Conservation (phyloP, 345 rosid genomes). For the Hevea brasiliensis region DNA sequence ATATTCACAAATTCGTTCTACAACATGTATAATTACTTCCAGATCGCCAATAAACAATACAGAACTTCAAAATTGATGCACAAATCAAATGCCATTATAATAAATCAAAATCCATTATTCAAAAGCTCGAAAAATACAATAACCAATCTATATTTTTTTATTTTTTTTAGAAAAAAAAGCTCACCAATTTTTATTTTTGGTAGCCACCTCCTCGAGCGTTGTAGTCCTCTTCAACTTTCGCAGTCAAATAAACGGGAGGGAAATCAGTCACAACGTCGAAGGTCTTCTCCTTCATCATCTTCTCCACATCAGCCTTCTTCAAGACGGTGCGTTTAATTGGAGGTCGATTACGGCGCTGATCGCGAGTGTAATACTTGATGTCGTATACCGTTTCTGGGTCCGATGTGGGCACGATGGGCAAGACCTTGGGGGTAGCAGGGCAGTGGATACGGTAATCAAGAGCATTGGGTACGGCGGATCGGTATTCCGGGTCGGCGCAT, state of each 20-base stretch:
- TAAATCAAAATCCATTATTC: not conserved
- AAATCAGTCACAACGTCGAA: constrained; percentile 67
- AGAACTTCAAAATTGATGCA: not conserved
- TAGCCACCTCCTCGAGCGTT: constrained; percentile 67
- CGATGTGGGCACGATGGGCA: constrained; percentile 68
- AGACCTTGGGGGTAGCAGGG: constrained; percentile 62
- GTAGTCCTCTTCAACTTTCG: constrained; percentile 62
- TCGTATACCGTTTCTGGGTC: constrained; percentile 85
- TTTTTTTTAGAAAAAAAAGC: not conserved
- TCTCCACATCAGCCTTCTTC: constrained; percentile 71
- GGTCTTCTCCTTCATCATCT: constrained; percentile 71
- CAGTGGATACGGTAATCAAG: constrained; percentile 69
- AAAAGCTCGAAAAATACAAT: not conserved
- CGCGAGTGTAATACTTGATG: constrained; percentile 72
- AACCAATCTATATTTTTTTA: not conserved
- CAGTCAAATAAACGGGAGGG: constrained; percentile 75
- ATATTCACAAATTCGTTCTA: not conserved
- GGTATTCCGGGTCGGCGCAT: constrained; percentile 84
- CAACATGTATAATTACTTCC: not conserved
- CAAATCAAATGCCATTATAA: not conserved
- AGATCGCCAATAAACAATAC: not conserved
- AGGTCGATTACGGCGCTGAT: constrained; percentile 91
- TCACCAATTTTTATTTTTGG: constrained; percentile 43
- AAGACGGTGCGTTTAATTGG: constrained; percentile 63
- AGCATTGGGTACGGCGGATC: constrained; percentile 51